A percentile compares a stretch with the other conserved stretches of the same genome.
phyloP scores from a whole-genome alignment of 495 filamentous ascomycete genomes.

The Xylaria curta region DNA sequence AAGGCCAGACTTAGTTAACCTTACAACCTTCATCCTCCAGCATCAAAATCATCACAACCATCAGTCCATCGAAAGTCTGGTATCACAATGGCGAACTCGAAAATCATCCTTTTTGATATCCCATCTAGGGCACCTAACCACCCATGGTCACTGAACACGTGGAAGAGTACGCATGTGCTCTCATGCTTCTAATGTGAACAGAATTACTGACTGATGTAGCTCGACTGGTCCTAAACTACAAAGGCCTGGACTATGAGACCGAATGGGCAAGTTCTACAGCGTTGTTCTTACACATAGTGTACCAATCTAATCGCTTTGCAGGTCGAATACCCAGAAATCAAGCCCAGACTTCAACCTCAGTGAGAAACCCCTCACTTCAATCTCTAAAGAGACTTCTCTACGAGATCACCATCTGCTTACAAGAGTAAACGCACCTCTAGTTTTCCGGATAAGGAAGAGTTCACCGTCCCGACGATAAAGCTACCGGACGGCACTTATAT shows the following conservation, averaged over 20 bases:
- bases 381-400: neutral
- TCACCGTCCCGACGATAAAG: slow-evolving; percentile 62
- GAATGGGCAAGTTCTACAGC: slow-evolving; percentile 56
- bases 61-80: neutral
- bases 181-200: neutral
- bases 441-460: slow-evolving; percentile 40
- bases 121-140: slow-evolving; percentile 51
- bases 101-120: slow-evolving; percentile 62
- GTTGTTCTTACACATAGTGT: neutral
- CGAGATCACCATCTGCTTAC: slow-evolving; percentile 20
- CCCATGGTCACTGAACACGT: slow-evolving; percentile 67
- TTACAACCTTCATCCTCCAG: neutral
- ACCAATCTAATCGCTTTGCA: slow-evolving; percentile 6
- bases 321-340: slow-evolving; percentile 66
- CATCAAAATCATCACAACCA: neutral
- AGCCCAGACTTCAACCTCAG: slow-evolving; percentile 52
- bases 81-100: slow-evolving; percentile 31
- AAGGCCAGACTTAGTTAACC: neutral
- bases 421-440: slow-evolving; percentile 45
- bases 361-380: slow-evolving; percentile 33
- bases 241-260: slow-evolving; percentile 66
- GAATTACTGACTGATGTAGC: slow-evolving; percentile 43
- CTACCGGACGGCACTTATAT: slow-evolving; percentile 58
- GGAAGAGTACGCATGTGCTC: slow-evolving; percentile 61
- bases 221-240: slow-evolving; percentile 66